phyloP scores from a whole-genome alignment of 2,329 filamentous ascomycete genomes.

The Byssothecium circinans region DNA sequence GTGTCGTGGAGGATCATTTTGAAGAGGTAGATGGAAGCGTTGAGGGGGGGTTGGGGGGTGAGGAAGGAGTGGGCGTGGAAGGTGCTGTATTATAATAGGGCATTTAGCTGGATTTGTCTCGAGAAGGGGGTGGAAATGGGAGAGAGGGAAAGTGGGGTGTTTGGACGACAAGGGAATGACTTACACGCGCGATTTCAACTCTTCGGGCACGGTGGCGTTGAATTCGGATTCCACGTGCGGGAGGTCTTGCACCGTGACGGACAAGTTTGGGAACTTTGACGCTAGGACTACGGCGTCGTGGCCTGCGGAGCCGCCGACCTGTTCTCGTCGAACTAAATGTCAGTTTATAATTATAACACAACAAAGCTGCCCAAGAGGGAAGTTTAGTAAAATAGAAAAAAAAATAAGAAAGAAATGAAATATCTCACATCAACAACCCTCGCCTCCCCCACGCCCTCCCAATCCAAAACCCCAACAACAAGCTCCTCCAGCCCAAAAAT shows the following conservation, averaged over 20 bases:
- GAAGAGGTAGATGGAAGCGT: slow-evolving; percentile 58
- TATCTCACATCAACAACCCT: slow-evolving; percentile 32
- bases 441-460: slow-evolving; percentile 25
- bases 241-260: slow-evolving; percentile 37
- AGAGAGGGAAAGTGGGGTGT: too few relatives aligned
- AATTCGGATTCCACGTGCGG: slow-evolving; percentile 29
- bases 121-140: too few relatives aligned
- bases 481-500: slow-evolving; percentile 32
- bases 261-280: slow-evolving; percentile 27
- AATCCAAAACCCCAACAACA: slow-evolving; percentile 29
- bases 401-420: too few relatives aligned
- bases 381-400: background rate
- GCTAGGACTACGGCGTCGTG: slow-evolving; percentile 35
- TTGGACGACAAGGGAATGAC: too few relatives aligned
- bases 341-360: background rate
- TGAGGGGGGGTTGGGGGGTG: slow-evolving; percentile 55
- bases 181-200: slow-evolving; percentile 30
- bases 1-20: slow-evolving; percentile 66
- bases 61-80: slow-evolving; percentile 57
- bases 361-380: too few relatives aligned
- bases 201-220: slow-evolving; percentile 22
- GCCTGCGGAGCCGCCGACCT: slow-evolving; percentile 35
- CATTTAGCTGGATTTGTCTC: too few relatives aligned
- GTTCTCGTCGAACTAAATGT: background rate
- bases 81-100: too few relatives aligned